These are phyloP conservation scores for Paratinospora sagittata DNA, from an alignment of 164 flowering plant genomes.

Conservation along the genomic window DNA sequence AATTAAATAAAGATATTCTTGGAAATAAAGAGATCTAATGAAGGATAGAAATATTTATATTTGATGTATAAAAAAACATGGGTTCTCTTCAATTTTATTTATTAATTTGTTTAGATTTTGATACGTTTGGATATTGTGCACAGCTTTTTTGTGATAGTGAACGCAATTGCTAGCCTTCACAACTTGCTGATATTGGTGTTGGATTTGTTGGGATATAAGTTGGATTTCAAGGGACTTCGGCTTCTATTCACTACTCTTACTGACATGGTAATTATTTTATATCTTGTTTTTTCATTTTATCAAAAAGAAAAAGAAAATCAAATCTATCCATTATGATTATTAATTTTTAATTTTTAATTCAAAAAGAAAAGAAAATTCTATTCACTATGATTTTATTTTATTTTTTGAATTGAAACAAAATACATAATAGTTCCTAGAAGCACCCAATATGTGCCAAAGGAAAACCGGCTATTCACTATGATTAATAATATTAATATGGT, in stretches of 20 bases:
- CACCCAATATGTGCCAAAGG: no score
- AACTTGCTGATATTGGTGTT: constrained; percentile 43
- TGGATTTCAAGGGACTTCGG: constrained; percentile 37
- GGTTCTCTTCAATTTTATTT: not conserved
- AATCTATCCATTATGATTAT: not conserved
- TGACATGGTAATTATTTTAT: constrained; percentile 49
- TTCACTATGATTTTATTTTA: not conserved
- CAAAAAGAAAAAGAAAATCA: not conserved
- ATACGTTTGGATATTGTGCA: not conserved
- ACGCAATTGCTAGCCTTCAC: constrained; percentile 51
- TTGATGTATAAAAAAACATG: not conserved
- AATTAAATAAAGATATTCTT: no score
- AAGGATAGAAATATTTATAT: no score
- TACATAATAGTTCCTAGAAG: no score
- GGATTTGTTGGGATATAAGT: constrained; percentile 29
- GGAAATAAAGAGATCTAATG: no score
- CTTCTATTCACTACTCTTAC: constrained; percentile 32
- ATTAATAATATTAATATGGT: not conserved
- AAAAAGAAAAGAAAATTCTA: no score
- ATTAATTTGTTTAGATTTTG: not conserved
- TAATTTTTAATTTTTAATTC: no score
- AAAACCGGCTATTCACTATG: no score
- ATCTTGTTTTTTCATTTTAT: not conserved
- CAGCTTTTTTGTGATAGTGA: constrained; percentile 81
- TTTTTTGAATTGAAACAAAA: not conserved